Base-by-base conservation (phyloP, 2,329 filamentous ascomycete genomes). In the Sarocladium kiliense region DNA sequence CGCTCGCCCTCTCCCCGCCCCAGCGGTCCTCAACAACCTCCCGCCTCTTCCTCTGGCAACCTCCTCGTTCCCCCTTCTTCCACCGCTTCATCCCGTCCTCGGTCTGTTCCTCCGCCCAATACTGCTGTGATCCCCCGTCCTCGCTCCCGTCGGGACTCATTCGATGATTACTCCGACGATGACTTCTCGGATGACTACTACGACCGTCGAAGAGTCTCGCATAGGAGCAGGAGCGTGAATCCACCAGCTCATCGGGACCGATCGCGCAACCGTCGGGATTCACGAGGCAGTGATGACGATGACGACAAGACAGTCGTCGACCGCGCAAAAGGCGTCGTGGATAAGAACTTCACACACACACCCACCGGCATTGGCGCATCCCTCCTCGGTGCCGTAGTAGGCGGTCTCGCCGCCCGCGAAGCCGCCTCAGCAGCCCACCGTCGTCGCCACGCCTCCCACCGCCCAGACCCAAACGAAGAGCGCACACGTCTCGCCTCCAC, bases 381-480 rank as follows among this genome's bases (percentile, higher is more conserved):
- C 23, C 71, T 82, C 9, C 64, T 82, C 2, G 80, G 80, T 16
- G 79, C 80, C 21, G 70, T 82, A 1, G 74, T 81, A 1, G 80
- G 80, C 34, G 80, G 79, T 2, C 65, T 80, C 10, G 77, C 77
- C n/a, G 79, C 75, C 16, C 71, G 75, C 26, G 75, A 79, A 61
- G 77, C 72, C 1, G 71, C 71, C 44, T 53, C 50, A 3, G 50
- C 32, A 3, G 50, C 59, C 44, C 63, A 56, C 26, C 59, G 55
- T 25, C 47, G 54, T n/a, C 65, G 65, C 49, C 63, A 63, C 23
- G 63, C 58, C 26, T 58, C 63, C 7, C 58, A 60, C 47, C 56
- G 60, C 3, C 62, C 67, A 30, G 65, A 66, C 44, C 27, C 47
- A 12, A 51, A 51, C 27, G 58, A 66, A 14, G 62, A 67, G 3